Percentiles rank a stretch among this genome's conserved stretches.
Evolutionary conservation across 108 stramenopile genomes (phyloP).

Genomic region (Nitzschia putrida): DNA sequence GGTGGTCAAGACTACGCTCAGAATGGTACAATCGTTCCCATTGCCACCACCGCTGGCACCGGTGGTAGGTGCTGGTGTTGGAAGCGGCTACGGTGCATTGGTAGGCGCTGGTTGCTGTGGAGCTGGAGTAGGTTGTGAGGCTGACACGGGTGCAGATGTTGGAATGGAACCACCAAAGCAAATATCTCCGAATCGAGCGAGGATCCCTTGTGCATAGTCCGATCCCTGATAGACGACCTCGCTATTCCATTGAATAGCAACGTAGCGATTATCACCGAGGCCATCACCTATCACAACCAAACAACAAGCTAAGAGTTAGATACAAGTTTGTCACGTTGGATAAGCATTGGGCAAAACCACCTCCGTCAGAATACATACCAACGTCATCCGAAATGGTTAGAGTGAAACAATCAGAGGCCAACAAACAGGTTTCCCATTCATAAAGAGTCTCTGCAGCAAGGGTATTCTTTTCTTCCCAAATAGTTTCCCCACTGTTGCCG

Average conservation of each 20-base stretch:
- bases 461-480: neutral
- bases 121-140: no score
- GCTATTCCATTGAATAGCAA: slow-evolving; percentile 1
- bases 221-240: slow-evolving; percentile 1
- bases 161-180: no score
- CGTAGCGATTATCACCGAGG: neutral
- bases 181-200: slow-evolving; percentile 3
- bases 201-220: slow-evolving; percentile 1
- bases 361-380: neutral
- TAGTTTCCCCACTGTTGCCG: neutral
- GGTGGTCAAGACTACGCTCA: neutral
- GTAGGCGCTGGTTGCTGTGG: no score
- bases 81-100: no score
- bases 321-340: no score
- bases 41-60: neutral
- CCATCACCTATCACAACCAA: slow-evolving; percentile 14
- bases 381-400: neutral
- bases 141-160: neutral
- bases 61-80: neutral
- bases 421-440: neutral
- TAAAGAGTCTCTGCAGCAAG: neutral
- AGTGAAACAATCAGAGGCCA: neutral
- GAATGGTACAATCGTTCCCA: no score
- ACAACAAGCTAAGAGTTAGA: no score
- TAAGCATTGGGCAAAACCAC: no score